Evolutionary conservation across 2,329 filamentous ascomycete species (phyloP), one percentile per base, ranked within the genome.

Genomic region (Ophidiomyces ophidiicola): DNA sequence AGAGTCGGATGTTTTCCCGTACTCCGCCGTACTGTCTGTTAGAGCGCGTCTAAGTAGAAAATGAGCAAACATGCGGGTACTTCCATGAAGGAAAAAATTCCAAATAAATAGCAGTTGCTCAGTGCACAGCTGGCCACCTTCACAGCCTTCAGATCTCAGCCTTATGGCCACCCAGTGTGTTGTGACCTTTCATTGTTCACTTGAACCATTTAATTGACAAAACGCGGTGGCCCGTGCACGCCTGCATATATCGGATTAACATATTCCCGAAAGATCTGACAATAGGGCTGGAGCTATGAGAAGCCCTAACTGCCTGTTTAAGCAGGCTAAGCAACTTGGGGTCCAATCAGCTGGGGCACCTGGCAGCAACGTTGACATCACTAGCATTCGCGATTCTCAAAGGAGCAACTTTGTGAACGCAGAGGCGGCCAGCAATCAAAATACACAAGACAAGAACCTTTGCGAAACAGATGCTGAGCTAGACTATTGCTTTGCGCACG

Each of bases 221-320:
- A 21, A 41, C 39, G 39, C 39, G 39, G 39, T 42, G 39, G 39
- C 37, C 32, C 29, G 39, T 42, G 39, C 39, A 32, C 28, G 7
- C 14, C 15, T 12, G 11, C 10, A 4, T 15, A 17, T 8, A 4
- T 7, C 36, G 36, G 36, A 32, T 17, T 32, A 24, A 39, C 11
- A 4, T 32, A 25, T 14, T 18, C 25, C 38, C 38, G 30, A 11
- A 29, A 14, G 19, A n/a, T 12, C 5, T 10, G 20, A 6, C 26
- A n/a, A n/a, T 20, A 18, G 23, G 36, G 36, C 19, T 25, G 19
- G 6, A 1, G 5, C 8, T 5, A 32, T 26, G 20, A 10, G 14
- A 32, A 39, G 29, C 36, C 36, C 36, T 39, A 32, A 6, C 20
- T 25, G 2, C 11, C 36, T 23, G 6, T 14, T 8, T 6, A 4